phyloP scores from a whole-genome alignment of 768 basidiomycete genomes.

The Macrolepiota dolichaula region DNA sequence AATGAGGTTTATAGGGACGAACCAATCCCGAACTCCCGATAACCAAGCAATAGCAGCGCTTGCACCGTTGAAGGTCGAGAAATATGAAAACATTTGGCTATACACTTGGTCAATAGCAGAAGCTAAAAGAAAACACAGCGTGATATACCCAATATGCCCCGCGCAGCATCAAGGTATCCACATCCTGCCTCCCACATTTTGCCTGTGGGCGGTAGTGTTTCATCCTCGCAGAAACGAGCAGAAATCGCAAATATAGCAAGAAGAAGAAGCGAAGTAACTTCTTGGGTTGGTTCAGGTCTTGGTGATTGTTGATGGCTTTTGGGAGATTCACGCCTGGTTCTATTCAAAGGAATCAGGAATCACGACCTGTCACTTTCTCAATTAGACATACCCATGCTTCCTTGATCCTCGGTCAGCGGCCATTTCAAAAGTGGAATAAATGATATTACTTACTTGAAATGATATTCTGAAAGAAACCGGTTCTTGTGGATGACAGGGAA shows the following conservation, averaged over 20 bases:
- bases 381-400: slow-evolving; percentile 3
- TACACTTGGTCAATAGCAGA: slow-evolving; percentile 10
- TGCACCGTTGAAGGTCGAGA: slow-evolving; percentile 78
- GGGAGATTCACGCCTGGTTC: slow-evolving; percentile 15
- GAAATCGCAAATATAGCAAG: slow-evolving; percentile 81
- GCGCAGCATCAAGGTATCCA: slow-evolving; percentile 60
- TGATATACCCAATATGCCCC: slow-evolving; percentile 54
- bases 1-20: slow-evolving; percentile 1
- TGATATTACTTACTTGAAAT: slow-evolving; percentile 35
- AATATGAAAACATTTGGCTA: slow-evolving; percentile 53
- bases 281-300: slow-evolving; percentile 56
- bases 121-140: background rate
- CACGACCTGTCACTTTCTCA: background rate
- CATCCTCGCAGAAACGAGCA: slow-evolving; percentile 62
- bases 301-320: slow-evolving; percentile 30
- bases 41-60: slow-evolving; percentile 72
- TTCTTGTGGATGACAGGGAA: slow-evolving; percentile 79
- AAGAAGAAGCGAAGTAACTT: slow-evolving; percentile 64
- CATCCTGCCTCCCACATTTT: slow-evolving; percentile 72
- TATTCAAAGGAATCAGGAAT: background rate
- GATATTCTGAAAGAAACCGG: slow-evolving; percentile 65
- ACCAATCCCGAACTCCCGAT: slow-evolving; percentile 83
- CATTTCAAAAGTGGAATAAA: background rate
- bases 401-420: background rate
- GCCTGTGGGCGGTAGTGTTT: slow-evolving; percentile 40